Percentiles rank a stretch among this genome's conserved stretches.
Evolutionary conservation across 2,329 filamentous ascomycete genomes (phyloP).

Genomic region (Neopestalotiopsis rosae): DNA sequence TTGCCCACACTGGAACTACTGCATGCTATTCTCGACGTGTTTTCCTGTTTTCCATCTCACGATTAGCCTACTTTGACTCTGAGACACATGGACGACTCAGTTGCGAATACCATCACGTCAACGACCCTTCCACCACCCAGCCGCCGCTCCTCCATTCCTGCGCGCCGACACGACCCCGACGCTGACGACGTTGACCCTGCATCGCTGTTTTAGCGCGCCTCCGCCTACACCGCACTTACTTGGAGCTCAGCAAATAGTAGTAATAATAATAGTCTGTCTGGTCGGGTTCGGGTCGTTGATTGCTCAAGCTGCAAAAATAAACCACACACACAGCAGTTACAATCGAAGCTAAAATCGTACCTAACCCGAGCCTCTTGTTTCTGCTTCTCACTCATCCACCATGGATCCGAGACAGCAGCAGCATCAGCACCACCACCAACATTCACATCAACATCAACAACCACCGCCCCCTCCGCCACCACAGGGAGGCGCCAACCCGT

Average conservation of each 20-base stretch:
- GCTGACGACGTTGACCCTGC: neutral
- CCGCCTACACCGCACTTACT: neutral
- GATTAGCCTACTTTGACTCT: neutral
- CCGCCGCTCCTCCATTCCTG: neutral
- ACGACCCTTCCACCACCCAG: neutral
- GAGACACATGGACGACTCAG: constrained; percentile 1
- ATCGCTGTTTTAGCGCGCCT: constrained; percentile 1
- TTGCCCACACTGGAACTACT: neutral
- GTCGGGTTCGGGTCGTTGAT: too few relatives aligned
- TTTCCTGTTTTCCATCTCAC: neutral
- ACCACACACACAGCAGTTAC: neutral
- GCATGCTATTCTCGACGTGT: neutral
- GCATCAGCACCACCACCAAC: constrained; percentile 13
- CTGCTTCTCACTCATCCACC: neutral
- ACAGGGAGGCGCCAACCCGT: constrained; percentile 14
- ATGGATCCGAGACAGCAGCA: constrained; percentile 22
- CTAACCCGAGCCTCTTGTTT: neutral
- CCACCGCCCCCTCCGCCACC: neutral
- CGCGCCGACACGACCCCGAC: constrained; percentile 9
- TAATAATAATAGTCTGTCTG: neutral
- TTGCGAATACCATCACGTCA: constrained; percentile 1
- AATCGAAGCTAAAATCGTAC: constrained; percentile 8
- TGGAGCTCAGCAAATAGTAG: neutral
- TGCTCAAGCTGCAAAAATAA: neutral
- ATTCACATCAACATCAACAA: constrained; percentile 5